Evolutionary conservation across 2,329 filamentous ascomycete species (phyloP), one percentile per base, ranked within the genome.

Genomic region (Coniochaeta hoffmannii): DNA sequence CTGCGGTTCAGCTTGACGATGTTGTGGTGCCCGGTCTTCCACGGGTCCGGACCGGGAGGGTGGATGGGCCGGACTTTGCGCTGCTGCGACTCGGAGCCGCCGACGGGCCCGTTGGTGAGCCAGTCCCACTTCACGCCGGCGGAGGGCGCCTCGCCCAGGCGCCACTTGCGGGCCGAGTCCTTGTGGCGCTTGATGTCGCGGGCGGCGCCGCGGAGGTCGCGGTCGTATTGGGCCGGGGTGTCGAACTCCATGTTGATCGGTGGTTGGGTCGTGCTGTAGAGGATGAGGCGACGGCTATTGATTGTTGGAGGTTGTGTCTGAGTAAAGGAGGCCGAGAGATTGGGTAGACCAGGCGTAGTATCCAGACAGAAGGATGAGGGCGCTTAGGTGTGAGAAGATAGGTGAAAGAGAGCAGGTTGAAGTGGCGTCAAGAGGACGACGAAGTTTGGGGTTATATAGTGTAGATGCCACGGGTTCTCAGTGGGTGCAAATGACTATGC

Each of bases 101-200:
- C 58, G 11, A 53, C 26, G 52, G 56, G 51, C 49, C 60, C 57
- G 35, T 52, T 36, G n/a, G 59, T 62, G 19, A 59, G 7, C 22
- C 30, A 44, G 53, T 62, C 54, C 30, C 56, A 26, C 6, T 50
- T 57, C 51, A 64, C 60, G 17, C 71, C 72, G 24, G 64, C 28
- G 31, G 63, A 61, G 2, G 66, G 62, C 4, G 71, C 69, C 24
- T 59, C 56, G 55, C 75, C 74, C 14, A 68, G 64, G 9, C 69
- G 65, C 75, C 75, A 78, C 63, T 77, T 77, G 55, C 64, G 60
- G 19, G 58, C 61, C 4, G 68, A 68, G 61, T 76, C 72, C 65
- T 76, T 76, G 64, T 59, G 61, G 55, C 75, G 72, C 67, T 76
- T 76, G 60, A 66, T 69, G 62, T 74, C 73, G 57, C 70, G 70